Base-by-base conservation (phyloP, 371 early-diverging fungal genomes). In the Mucor saturninus region DNA sequence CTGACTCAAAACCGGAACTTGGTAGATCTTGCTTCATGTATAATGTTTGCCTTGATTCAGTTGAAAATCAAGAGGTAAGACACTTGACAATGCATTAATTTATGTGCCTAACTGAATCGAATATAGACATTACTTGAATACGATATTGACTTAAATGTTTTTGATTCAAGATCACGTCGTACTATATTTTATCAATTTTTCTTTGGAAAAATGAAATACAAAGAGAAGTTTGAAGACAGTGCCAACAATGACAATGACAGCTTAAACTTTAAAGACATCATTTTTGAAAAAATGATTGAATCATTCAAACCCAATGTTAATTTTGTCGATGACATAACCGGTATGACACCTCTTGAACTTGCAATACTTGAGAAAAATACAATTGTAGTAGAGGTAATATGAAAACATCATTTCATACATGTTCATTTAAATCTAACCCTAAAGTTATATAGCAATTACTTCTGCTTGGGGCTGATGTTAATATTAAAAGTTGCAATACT, bases 321-420 rank as follows among this genome's bases (percentile, higher is more conserved):
- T 40, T 13, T 28, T 3, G 43, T 80, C 2, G 85, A 86, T 59
- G 26, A 53, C 2, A 54, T 62, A 3, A 80, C 80, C 4, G 76
- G 80, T 0, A 77, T 72, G 67, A 84, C 85, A 0, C 80, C 80
- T n/a, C 56, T 88, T 5, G 86, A 86, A 63, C 58, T 64, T 56
- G 83, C 84, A 5, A 82, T 86, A 28, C 56, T 62, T 2, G 43
- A 76, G 31, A 64, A 59, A n/a, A 69, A 82, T 48, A 14, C 43
- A 2, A 38, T 59, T 2, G 42, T 78, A 39, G 56, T 82, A 10
- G 59, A 75, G 65, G 80, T 80, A 76, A n/a, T 38, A 48, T 28
- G n/a, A 28, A 7, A 28, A 48, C 29, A 48, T 7, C 7, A 5
- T 28, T 28, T 5, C 8, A 5, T 48, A 10, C 10, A 0, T 26